Evolutionary conservation across 345 rosid species (phyloP), one percentile per base, ranked within the genome.

Genomic region (Raphanus sativus): DNA sequence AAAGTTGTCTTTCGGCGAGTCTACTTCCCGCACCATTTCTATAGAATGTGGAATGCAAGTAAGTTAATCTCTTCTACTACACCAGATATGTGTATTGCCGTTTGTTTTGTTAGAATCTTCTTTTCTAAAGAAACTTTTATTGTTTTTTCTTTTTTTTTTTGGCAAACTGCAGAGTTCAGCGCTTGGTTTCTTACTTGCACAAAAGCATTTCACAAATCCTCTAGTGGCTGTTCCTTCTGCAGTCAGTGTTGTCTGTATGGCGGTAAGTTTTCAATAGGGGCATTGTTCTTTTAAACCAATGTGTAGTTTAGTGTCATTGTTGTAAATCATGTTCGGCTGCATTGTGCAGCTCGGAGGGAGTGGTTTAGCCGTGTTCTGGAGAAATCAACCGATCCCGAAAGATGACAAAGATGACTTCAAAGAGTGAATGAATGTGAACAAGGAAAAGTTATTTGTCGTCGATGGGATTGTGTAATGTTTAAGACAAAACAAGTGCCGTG

Each of bases 1-100:
- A 13, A 92, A 84, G 84, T 1, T 86, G 54, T 89, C 94, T 10
- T 95, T 95, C 42, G 97, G 99, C 50, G 98, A 92, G 86, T 95
- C 99, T 75, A 95, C 99, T 56, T 95, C 96, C 1, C 95, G 99
- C 1, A 95, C 99, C 75, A 95, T 95, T 71, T 92, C 98, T 67
- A 95, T 95, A 34, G 99, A 95, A 80, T 92, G 98, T 69, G 98
- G 98, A 71, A 95, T 92, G 99, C 98, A 95, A 89, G 99, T 89
- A 84, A 60, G 42, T 71, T 21, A 17, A 7, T 61, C 1, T 48
- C 42, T 67, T 62, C 9, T 3, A 5, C 38, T 24, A 50, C 25
- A 8, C 3, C 8, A 50, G 21, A 21, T 21, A 42, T 73, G 13
- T 50, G 13, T 38, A 3, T 29, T 62, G 3, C 54, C 5, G 8